Evolutionary conservation across 2,329 filamentous ascomycete species (phyloP).

Genomic region (Cytospora leucostoma): DNA sequence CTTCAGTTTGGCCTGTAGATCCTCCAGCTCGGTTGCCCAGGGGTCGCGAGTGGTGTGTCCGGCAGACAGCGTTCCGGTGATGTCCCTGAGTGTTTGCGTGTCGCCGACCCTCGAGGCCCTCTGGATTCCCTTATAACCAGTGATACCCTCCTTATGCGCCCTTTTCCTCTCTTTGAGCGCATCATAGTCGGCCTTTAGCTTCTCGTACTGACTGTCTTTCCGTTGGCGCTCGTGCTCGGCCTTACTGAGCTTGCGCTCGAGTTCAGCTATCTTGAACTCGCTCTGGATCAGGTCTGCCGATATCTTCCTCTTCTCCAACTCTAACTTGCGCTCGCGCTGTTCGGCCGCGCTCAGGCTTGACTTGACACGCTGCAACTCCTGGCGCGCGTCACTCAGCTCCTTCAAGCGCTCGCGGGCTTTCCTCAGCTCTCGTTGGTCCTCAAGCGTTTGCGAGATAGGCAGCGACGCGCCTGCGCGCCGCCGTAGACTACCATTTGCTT

Average conservation of each 20-base stretch:
- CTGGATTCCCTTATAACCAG: slow-evolving; percentile 56
- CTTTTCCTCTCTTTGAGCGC: slow-evolving; percentile 58
- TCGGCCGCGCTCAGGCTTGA: slow-evolving; percentile 51
- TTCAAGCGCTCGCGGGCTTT: slow-evolving; percentile 55
- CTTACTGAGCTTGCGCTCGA: slow-evolving; percentile 34
- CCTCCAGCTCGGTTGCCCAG: slow-evolving; percentile 37
- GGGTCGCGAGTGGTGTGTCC: slow-evolving; percentile 21
- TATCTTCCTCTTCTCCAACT: slow-evolving; percentile 40
- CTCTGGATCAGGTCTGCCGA: slow-evolving; percentile 36
- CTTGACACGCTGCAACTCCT: slow-evolving; percentile 56
- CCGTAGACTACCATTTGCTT: slow-evolving; percentile 34
- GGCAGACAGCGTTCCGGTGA: slow-evolving; percentile 32
- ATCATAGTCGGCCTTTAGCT: slow-evolving; percentile 53
- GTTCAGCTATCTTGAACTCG: slow-evolving; percentile 33
- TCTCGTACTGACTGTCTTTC: slow-evolving; percentile 40
- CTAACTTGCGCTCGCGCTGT: slow-evolving; percentile 43
- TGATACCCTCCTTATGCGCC: slow-evolving; percentile 58
- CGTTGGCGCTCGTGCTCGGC: slow-evolving; percentile 31
- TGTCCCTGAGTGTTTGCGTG: slow-evolving; percentile 31
- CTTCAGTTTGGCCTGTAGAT: slow-evolving; percentile 34
- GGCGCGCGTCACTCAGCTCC: slow-evolving; percentile 52
- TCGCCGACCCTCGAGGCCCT: slow-evolving; percentile 44
- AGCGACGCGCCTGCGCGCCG: slow-evolving; percentile 48
- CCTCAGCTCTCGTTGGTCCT: slow-evolving; percentile 56
- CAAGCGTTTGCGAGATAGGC: slow-evolving; percentile 53